These are phyloP conservation scores for Zygosaccharomyces pseudorouxii DNA, from an alignment of 805 yeast species.

Conservation along the genomic window DNA sequence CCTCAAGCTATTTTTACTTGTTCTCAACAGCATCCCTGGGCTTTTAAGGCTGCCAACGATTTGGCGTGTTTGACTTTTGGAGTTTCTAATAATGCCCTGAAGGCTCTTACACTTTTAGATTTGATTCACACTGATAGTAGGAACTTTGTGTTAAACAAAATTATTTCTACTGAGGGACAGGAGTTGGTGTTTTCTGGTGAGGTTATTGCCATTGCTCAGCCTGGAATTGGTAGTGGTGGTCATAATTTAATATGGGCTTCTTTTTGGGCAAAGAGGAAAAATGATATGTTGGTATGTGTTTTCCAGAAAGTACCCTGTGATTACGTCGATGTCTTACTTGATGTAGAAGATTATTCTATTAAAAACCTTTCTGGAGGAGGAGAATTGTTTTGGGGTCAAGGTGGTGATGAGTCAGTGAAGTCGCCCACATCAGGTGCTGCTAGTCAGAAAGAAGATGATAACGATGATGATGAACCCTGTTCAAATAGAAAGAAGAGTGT, in stretches of 20 bases:
- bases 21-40: conserved; percentile 69
- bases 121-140: conserved; percentile 73
- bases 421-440: neutral
- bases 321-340: conserved; percentile 54
- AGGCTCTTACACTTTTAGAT: conserved; percentile 63
- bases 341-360: conserved; percentile 29
- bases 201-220: conserved; percentile 70
- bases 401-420: neutral
- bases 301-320: conserved; percentile 79
- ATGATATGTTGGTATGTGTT: conserved; percentile 69
- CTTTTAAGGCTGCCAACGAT: conserved; percentile 79
- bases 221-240: conserved; percentile 40
- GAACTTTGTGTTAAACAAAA: conserved; percentile 58
- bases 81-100: conserved; percentile 58
- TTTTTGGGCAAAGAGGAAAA: conserved; percentile 80
- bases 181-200: conserved; percentile 75
- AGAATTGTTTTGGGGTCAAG: conserved; percentile 17
- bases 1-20: conserved; percentile 89
- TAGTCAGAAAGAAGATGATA: conserved; percentile 6
- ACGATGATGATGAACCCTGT: neutral
- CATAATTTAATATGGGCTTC: conserved; percentile 72
- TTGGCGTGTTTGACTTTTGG: conserved; percentile 86
- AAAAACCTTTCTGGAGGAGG: conserved; percentile 26
- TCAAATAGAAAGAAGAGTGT: conserved; percentile 21
- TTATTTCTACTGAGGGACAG: conserved; percentile 37